Conservation (phyloP, 2,329 filamentous ascomycete species). For the Sphaerostilbella broomeana region DNA sequence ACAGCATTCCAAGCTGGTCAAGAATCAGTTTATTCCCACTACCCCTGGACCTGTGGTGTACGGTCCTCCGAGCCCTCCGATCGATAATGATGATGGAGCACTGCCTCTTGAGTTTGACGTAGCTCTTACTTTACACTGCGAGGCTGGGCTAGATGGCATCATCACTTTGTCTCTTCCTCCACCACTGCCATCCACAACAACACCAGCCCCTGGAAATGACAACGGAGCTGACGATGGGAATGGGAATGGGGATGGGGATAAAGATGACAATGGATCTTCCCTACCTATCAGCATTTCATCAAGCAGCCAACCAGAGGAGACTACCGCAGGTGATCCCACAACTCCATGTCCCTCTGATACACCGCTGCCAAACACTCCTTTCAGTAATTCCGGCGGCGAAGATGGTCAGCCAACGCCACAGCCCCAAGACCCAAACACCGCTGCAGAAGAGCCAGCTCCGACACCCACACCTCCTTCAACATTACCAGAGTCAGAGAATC, state of each 20-base stretch:
- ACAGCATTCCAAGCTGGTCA: conserved; percentile 12
- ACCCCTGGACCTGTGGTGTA: conserved; percentile 6
- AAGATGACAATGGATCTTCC: neutral
- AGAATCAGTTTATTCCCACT: conserved; percentile 11
- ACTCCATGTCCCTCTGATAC: conserved; percentile 1
- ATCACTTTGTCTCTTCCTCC: conserved; percentile 24
- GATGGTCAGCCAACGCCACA: neutral
- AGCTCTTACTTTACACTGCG: conserved; percentile 23
- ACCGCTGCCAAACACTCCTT: neutral
- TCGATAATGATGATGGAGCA: neutral
- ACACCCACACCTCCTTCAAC: no score
- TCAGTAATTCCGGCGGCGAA: neutral
- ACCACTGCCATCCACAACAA: neutral
- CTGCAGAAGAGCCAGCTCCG: no score
- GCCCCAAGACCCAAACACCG: no score
- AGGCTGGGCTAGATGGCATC: conserved; percentile 26
- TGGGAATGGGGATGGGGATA: neutral
- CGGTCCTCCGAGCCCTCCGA: neutral
- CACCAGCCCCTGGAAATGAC: neutral
- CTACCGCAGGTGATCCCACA: neutral
- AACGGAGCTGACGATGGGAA: neutral
- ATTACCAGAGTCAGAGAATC: no score
- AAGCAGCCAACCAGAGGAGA: neutral
- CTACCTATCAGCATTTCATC: neutral
- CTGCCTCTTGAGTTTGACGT: conserved; percentile 18